phyloP scores from a whole-genome alignment of 768 basidiomycete species.

The Serpula lacrymans region DNA sequence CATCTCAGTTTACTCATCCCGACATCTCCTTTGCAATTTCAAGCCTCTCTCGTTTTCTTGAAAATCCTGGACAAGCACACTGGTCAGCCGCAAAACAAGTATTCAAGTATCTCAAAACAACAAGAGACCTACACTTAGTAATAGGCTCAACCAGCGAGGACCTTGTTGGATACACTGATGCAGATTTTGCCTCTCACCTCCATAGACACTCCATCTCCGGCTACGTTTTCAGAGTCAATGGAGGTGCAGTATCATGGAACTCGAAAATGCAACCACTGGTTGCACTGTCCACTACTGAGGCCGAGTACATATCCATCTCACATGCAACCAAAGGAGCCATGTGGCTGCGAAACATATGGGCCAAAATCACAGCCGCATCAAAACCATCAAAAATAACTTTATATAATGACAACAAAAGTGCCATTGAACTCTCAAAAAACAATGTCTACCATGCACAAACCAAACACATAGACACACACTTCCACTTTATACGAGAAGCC shows the following conservation, averaged over 20 bases:
- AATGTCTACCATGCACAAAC: too few relatives aligned
- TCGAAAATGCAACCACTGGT: conserved; percentile 28
- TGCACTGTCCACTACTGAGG: conserved; percentile 31
- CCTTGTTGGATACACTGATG: conserved; percentile 10
- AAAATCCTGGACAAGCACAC: conserved; percentile 2
- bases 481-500: too few relatives aligned
- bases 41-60: conserved; percentile 18
- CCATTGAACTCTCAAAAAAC: too few relatives aligned
- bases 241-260: conserved; percentile 29
- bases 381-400: too few relatives aligned
- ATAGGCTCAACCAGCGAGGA: too few relatives aligned
- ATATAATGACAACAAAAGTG: too few relatives aligned
- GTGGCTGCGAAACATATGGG: too few relatives aligned
- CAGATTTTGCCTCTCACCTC: conserved; percentile 12
- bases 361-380: too few relatives aligned
- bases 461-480: too few relatives aligned
- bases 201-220: conserved; percentile 20
- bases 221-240: conserved; percentile 21
- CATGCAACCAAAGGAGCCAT: too few relatives aligned
- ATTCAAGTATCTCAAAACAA: conserved; percentile 9
- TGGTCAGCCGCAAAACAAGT: conserved; percentile 12
- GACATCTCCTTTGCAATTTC: conserved; percentile 29
- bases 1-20: conserved; percentile 22
- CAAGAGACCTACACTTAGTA: conserved; percentile 1
- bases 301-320: conserved; percentile 39